Evolutionary conservation across 1,139 yeast species (phyloP).

Genomic region (Scheffersomyces quercinus): DNA sequence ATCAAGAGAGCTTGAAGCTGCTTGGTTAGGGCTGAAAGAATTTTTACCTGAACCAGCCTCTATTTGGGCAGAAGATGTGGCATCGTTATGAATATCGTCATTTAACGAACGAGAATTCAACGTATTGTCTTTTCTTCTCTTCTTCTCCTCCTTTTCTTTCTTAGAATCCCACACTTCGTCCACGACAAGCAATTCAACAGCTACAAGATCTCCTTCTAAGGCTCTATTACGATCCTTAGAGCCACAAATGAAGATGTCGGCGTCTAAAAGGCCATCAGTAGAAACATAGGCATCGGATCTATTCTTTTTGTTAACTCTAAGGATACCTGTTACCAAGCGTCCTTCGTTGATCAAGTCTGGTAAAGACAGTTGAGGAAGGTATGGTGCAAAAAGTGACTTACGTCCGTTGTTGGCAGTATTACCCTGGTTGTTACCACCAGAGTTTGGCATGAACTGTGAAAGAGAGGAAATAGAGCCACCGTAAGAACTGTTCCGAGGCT

Average conservation of each 20-base stretch:
- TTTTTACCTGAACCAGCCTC: conserved; percentile 17
- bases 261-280: conserved; percentile 92
- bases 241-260: conserved; percentile 96
- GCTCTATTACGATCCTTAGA: conserved; percentile 99
- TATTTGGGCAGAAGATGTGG: conserved; percentile 48
- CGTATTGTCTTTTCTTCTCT: conserved; percentile 79
- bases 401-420: conserved; percentile 47
- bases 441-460: conserved; percentile 37
- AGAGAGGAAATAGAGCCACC: conserved; percentile 65
- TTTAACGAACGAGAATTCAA: conserved; percentile 37
- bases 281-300: conserved; percentile 97
- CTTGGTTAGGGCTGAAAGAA: conserved; percentile 7
- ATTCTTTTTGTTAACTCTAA: conserved; percentile 92
- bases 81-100: conserved; percentile 72
- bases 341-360: conserved; percentile 92
- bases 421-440: conserved; percentile 19
- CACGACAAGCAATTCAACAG: conserved; percentile 88
- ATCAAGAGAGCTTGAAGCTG: conserved; percentile 6
- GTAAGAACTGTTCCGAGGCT: conserved; percentile 66
- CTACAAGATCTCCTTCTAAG: conserved; percentile 93
- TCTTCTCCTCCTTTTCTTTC: conserved; percentile 95
- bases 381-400: conserved; percentile 93
- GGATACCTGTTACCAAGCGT: conserved; percentile 84
- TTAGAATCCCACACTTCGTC: conserved; percentile 98
- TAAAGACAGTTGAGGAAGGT: conserved; percentile 87